Evolutionary conservation across 495 filamentous ascomycete species (phyloP), one percentile per base, ranked within the genome.

Genomic region (Venustampulla echinocandica): DNA sequence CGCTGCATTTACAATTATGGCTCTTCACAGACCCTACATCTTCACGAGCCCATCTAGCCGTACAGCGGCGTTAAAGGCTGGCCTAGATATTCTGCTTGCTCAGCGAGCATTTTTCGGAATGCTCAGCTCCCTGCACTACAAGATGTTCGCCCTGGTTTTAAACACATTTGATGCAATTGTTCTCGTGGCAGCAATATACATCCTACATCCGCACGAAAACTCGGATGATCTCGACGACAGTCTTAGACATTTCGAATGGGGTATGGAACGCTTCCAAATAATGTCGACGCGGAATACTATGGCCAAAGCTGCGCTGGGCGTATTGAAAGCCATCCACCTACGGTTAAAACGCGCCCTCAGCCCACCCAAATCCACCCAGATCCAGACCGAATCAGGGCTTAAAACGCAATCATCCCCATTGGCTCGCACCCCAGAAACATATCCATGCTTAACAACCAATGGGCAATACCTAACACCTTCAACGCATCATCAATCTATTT

Each of bases 161-260:
- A 72, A 71, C 36, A 79, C 74, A 1, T 82, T 82, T 47, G 79
- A 82, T 57, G 77, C 79, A 15, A 67, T 79, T 44, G 70, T 81
- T 22, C 66, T 82, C 43, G 69, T 80, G 42, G 67, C 76, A 3
- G 73, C 77, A 14, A 69, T 81, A 42, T 79, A 70, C 55, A 71
- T 78, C 25, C 49, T 74, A 6, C 75, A 75, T 47, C 72, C 74
- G 5, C 56, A 60, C 13, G 68, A 76, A 39, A 65, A 74, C 42
- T 40, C 48, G 10, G 66, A 70, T 22, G 38, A 67, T 33, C 55
- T 67, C 13, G 51, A 61, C 13, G 60, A 67, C 33, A 63, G 68
- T n/a, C 47, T 74, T 1, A 65, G 73, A 38, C 70, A 75, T 46
- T 73, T 76, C 53, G 64, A 69, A 35, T 74, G 70, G 68, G 68